phyloP scores from a whole-genome alignment of 148 eudicot genomes.

The Camellia lanceoleosa region DNA sequence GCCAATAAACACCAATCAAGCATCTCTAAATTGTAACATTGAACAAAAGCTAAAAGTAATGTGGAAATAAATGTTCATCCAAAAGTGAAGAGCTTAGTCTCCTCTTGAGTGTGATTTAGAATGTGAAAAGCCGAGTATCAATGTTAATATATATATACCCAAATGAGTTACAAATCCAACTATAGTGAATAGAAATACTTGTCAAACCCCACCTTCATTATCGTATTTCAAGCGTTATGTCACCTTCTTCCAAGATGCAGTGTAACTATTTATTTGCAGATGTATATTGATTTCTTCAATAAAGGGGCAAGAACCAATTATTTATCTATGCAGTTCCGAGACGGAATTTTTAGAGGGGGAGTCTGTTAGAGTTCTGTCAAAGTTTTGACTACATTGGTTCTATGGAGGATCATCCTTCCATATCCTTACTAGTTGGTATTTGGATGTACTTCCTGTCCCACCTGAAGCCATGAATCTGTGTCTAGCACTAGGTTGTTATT shows the following conservation, averaged over 20 bases:
- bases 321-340: neutral
- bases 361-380: too few species aligned
- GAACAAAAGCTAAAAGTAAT: neutral
- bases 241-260: neutral
- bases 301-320: neutral
- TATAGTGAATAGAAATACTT: neutral
- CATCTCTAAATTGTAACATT: neutral
- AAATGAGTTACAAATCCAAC: neutral
- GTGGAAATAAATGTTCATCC: neutral
- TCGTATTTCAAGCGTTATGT: neutral
- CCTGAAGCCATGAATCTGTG: slow-evolving; percentile 46
- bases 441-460: slow-evolving; percentile 69
- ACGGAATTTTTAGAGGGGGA: too few species aligned
- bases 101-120: neutral
- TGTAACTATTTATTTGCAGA: neutral
- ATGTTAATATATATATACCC: neutral
- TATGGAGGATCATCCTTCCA: too few species aligned
- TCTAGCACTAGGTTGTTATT: slow-evolving; percentile 20
- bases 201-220: neutral
- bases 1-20: neutral
- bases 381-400: too few species aligned
- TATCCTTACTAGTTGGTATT: slow-evolving; percentile 16
- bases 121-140: neutral
- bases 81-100: neutral
- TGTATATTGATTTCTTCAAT: neutral